Conservation (phyloP, 495 filamentous ascomycete genomes). For the Tuber brumale region DNA sequence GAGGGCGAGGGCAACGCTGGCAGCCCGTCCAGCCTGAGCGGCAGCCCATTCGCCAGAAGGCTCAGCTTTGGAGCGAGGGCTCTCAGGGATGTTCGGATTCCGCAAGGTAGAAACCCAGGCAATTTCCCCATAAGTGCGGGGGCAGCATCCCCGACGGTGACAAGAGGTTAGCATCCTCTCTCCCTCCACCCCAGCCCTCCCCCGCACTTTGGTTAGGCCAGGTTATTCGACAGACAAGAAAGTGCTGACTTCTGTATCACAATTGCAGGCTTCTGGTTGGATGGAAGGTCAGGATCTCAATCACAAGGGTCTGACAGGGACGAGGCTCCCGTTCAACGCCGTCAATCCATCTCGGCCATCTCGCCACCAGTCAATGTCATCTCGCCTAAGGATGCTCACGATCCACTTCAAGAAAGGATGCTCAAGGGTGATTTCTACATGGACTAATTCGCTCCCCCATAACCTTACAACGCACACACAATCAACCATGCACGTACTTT, state of each 20-base stretch:
- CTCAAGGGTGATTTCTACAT: conserved; percentile 96
- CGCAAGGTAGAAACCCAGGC: conserved; percentile 18
- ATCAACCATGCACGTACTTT: neutral
- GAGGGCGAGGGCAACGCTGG: conserved; percentile 53
- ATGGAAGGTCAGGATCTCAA: conserved; percentile 23
- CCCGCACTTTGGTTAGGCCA: neutral
- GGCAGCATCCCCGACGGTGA: conserved; percentile 31
- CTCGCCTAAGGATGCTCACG: conserved; percentile 57
- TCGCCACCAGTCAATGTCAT: conserved; percentile 44
- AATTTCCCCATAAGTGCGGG: conserved; percentile 13
- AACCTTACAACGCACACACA: neutral
- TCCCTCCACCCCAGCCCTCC: neutral
- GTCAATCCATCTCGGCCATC: conserved; percentile 42
- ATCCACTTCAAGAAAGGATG: conserved; percentile 92
- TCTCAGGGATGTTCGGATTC: conserved; percentile 59
- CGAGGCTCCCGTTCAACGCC: conserved; percentile 31
- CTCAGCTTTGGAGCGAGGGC: conserved; percentile 89
- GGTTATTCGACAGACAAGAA: neutral
- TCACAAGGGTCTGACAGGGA: conserved; percentile 11
- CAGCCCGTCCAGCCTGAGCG: conserved; percentile 52
- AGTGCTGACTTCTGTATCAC: neutral
- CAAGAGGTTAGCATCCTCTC: conserved; percentile 32
- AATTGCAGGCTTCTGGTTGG: conserved; percentile 35
- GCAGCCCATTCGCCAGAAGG: conserved; percentile 65
- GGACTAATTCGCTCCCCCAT: conserved; percentile 56